Evolutionary conservation across 345 rosid species (phyloP).

Genomic region (Iberis pinnata): DNA sequence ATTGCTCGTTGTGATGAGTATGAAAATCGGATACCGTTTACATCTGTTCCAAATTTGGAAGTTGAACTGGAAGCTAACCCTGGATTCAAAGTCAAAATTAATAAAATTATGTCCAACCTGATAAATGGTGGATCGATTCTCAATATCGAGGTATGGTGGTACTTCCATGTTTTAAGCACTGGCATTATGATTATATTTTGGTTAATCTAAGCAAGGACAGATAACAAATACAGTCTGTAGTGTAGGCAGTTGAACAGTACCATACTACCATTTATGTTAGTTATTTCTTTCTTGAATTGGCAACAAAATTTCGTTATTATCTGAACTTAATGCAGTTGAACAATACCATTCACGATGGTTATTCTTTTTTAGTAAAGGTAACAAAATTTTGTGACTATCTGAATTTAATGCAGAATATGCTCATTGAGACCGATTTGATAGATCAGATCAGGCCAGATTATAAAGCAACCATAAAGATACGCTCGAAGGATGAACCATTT

Average conservation of each 20-base stretch:
- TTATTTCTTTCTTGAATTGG: too few species aligned
- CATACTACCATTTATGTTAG: too few species aligned
- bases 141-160: constrained; percentile 39
- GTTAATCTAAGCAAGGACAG: too few species aligned
- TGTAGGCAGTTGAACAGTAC: too few species aligned
- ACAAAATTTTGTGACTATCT: too few species aligned
- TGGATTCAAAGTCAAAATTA: background rate
- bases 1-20: constrained; percentile 45
- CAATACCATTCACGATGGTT: too few species aligned
- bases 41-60: constrained; percentile 30
- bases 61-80: constrained; percentile 27
- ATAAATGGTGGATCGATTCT: constrained; percentile 30
- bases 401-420: constrained; percentile 32
- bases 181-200: too few species aligned
- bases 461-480: constrained; percentile 37
- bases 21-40: constrained; percentile 41
- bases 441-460: constrained; percentile 43
- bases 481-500: constrained; percentile 23
- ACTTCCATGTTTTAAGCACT: too few species aligned
- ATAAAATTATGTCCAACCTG: constrained; percentile 29
- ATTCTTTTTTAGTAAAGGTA: too few species aligned
- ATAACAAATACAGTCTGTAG: too few species aligned
- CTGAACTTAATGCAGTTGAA: too few species aligned
- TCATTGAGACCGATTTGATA: constrained; percentile 33
- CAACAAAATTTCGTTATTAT: too few species aligned